Percentiles rank a stretch among this genome's conserved stretches.
phyloP scores from a whole-genome alignment of 2,329 filamentous ascomycete species.

The Tolypocladium album region DNA sequence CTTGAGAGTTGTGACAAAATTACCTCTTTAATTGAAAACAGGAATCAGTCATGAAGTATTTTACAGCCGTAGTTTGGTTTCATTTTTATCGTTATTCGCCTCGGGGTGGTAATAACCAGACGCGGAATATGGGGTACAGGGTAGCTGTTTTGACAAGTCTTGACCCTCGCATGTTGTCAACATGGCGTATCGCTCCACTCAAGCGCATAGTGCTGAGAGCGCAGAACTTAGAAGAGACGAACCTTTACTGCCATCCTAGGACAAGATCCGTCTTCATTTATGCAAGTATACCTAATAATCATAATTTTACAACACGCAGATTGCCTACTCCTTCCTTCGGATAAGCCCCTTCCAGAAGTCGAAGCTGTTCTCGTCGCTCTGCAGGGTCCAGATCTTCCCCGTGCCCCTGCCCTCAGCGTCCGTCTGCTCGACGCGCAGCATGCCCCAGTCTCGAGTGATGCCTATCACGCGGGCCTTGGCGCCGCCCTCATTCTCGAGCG shows the following conservation, averaged over 20 bases:
- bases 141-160: neutral
- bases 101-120: too few relatives aligned
- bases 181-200: neutral
- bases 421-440: conserved; percentile 76
- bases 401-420: conserved; percentile 61
- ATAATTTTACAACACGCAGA: neutral
- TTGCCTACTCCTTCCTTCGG: conserved; percentile 57
- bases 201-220: too few relatives aligned
- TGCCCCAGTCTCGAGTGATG: conserved; percentile 84
- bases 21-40: too few relatives aligned
- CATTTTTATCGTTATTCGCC: too few relatives aligned
- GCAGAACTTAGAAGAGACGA: neutral
- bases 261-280: neutral
- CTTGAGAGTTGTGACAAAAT: too few relatives aligned
- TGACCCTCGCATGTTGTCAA: neutral
- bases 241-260: neutral
- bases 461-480: conserved; percentile 68
- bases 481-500: conserved; percentile 70
- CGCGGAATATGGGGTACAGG: neutral
- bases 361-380: conserved; percentile 97
- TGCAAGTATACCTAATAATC: neutral
- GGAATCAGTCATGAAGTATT: too few relatives aligned
- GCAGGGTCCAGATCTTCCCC: conserved; percentile 70
- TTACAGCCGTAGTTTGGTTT: too few relatives aligned
- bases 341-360: conserved; percentile 90